Evolutionary conservation across 2,329 filamentous ascomycete genomes (phyloP), one percentile per base, ranked within the genome.

Genomic region (Gaeumannomyces sp.): DNA sequence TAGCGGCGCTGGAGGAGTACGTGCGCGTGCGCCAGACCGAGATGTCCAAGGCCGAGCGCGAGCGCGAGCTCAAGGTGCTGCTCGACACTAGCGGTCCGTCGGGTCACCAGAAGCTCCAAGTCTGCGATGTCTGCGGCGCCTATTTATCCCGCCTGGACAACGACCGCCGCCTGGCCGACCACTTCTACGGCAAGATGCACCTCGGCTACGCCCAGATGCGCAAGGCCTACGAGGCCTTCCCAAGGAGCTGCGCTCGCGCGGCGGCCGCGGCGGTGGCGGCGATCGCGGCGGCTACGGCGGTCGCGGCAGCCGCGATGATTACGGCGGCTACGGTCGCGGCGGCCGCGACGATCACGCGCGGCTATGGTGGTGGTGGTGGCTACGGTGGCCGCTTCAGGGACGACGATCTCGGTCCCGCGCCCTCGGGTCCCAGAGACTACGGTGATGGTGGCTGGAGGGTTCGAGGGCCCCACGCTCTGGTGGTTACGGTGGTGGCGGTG

Each of bases 171-270:
- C 77, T 99, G 73, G 95, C 95, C 27, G 95, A 99, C 75, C 95
- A 99, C 76, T 99, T 99, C 75, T 98, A 97, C 77, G 95, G 95
- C 28, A 99, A 99, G 82, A 99, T 99, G 95, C 95, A 99, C 74
- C 80, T 99, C 65, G 95, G 95, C 0, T 99, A 98, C 75, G 95
- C 95, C 22, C 92, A 97, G 78, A 99, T 99, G 95, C 87, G 95
- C 71, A 96, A 95, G 82, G 95, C 93, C 3, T 93, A 87, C 72
- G 93, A 97, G 65, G 81, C 85, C n/a, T 87, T 99, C 68, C 89
- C 63, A 93, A 93, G 77, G 93, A 97, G 74, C 83, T 97, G 77
- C 91, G 92, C 71, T 78, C 13, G 74, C 76, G 59, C 72, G 35
- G 74, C 81, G 67, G 78, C 78, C 59, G 70, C 76, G 61, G 61